Evolutionary conservation across 495 filamentous ascomycete genomes (phyloP), one percentile per base, ranked within the genome.

Genomic region (Cercophora scortea): DNA sequence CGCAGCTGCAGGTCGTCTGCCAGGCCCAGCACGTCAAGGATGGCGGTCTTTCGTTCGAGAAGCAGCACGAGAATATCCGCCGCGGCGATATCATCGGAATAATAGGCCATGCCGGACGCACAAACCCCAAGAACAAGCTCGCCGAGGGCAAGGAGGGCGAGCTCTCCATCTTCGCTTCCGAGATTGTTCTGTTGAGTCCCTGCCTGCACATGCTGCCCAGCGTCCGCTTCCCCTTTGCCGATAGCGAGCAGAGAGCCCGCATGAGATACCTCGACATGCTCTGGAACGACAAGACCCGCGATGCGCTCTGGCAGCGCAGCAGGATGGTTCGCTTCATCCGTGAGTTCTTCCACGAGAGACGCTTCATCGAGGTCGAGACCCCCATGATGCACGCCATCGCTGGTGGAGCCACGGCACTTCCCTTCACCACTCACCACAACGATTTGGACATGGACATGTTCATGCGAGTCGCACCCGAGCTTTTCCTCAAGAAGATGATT

Each of bases 331-430:
- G 74, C 50, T 96, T 87, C 63, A 83, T 97, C 53, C 88, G 92
- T 55, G 78, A 79, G 52, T 97, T 82, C 78, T 89, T 98, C 58
- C 89, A 96, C 58, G 77, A 77, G 49, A 78, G 81, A 46, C 88
- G 89, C 52, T 98, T 97, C 65, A 76, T 87, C 45, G 91, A 96
- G 68, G 89, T 97, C n/a, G 88, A 96, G 72, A 97, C 93, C 1
- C 94, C 94, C 8, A 95, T 97, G 82, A 88, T 99, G 85, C 94
- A 95, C 62, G 81, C 87, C 51, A 93, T 95, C 64, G 90, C 92
- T 32, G 93, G 93, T 62, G 93, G 93, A 54, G 93, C 93, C 16
- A 97, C 94, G 8, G 93, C 93, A 32, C 91, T 90, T 76, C 93
- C 93, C 12, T 99, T 97, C 70, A 75, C 86, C 53, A 96, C 93